Conservation (phyloP, 331 rosid species). For the Malus hybrid region DNA sequence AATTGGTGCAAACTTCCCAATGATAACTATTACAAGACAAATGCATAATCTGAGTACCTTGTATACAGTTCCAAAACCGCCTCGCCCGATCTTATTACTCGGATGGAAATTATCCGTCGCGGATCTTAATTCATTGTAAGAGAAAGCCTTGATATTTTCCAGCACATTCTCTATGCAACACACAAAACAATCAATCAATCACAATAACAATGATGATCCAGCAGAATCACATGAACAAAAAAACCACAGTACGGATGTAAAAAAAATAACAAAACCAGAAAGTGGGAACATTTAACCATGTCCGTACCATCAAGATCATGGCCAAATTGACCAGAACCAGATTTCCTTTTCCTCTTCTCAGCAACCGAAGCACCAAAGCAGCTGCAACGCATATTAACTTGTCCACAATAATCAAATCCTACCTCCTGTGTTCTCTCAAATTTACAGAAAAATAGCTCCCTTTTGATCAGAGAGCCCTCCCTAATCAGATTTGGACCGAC, state of each 20-base stretch:
- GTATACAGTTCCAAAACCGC: slow-evolving; percentile 92
- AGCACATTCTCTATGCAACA: slow-evolving; percentile 35
- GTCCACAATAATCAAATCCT: background rate
- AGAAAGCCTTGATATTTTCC: slow-evolving; percentile 50
- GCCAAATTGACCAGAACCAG: slow-evolving; percentile 25
- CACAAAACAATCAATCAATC: slow-evolving; percentile 7
- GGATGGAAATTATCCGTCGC: slow-evolving; percentile 70
- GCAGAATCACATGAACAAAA: background rate
- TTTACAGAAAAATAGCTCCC: background rate
- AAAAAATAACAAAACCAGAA: background rate
- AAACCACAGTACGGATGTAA: background rate
- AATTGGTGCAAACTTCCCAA: background rate
- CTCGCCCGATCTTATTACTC: slow-evolving; percentile 72
- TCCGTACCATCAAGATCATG: slow-evolving; percentile 47
- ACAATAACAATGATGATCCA: background rate
- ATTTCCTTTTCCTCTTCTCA: slow-evolving; percentile 27
- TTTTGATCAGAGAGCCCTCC: background rate
- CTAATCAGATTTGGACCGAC: background rate
- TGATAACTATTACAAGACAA: background rate
- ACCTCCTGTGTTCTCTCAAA: background rate
- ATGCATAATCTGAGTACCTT: slow-evolving; percentile 44
- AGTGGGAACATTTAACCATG: background rate
- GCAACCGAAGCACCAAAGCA: slow-evolving; percentile 66
- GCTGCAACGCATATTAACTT: slow-evolving; percentile 61
- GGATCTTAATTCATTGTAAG: slow-evolving; percentile 52